Conservation (phyloP, 2,329 filamentous ascomycete species). For the Alternaria sp. region DNA sequence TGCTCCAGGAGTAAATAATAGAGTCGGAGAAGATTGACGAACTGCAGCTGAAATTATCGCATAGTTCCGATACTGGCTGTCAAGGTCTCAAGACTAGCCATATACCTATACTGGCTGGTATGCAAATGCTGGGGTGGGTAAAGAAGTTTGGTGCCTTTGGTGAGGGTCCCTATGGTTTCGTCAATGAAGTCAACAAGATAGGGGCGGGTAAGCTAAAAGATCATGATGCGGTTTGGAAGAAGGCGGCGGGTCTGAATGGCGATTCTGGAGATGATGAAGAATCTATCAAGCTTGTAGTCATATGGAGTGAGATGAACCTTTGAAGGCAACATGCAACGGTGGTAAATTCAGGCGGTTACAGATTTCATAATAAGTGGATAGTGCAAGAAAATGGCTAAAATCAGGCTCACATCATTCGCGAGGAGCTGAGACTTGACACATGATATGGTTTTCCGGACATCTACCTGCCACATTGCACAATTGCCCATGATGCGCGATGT, state of each 20-base stretch:
- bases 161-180: not conserved
- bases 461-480: not conserved
- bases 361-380: not conserved
- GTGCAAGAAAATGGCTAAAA: not conserved
- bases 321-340: not conserved
- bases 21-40: not conserved
- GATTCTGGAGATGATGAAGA: not conserved
- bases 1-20: not conserved
- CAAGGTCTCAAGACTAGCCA: not conserved
- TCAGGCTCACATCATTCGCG: not conserved
- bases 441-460: not conserved
- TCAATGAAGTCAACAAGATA: not conserved
- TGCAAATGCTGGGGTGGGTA: not conserved
- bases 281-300: not conserved
- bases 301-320: not conserved
- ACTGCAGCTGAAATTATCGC: not conserved
- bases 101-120: too few relatives aligned
- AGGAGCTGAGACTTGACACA: not conserved
- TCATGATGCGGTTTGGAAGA: not conserved
- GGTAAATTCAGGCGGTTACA: not conserved
- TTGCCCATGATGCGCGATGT: not conserved
- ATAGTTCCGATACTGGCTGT: not conserved
- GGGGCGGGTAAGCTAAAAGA: not conserved
- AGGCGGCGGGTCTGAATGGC: not conserved
- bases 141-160: not conserved